Conservation (phyloP, 768 basidiomycete species). For the Lactarius deliciosus region DNA sequence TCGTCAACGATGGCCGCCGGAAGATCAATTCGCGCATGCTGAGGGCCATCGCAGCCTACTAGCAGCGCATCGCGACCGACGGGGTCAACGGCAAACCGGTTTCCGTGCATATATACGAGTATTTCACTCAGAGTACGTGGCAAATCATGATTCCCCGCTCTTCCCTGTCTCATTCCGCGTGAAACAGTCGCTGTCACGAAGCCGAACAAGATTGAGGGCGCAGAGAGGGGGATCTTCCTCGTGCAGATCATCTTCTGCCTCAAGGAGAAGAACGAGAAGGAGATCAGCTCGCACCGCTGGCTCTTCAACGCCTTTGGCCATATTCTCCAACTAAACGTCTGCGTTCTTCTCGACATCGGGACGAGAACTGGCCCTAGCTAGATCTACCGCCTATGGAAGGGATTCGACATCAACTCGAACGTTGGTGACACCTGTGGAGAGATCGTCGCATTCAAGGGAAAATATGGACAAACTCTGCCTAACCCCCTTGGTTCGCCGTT, state of each 20-base stretch:
- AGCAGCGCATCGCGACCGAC: slow-evolving; percentile 89
- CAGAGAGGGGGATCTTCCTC: slow-evolving; percentile 78
- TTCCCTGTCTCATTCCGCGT: not conserved
- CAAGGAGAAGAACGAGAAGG: slow-evolving; percentile 92
- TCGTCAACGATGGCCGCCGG: slow-evolving; percentile 80
- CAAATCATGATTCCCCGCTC: not conserved
- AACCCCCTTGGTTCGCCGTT: too few species aligned
- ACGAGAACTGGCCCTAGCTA: slow-evolving; percentile 83
- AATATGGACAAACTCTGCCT: too few species aligned
- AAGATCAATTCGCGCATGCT: slow-evolving; percentile 85
- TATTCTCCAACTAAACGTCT: slow-evolving; percentile 83
- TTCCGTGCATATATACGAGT: slow-evolving; percentile 88
- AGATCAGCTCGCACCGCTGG: slow-evolving; percentile 94
- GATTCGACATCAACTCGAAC: slow-evolving; percentile 42
- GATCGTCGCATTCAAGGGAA: too few species aligned
- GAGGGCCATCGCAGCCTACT: slow-evolving; percentile 84
- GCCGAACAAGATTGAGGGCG: slow-evolving; percentile 76
- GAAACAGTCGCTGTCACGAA: slow-evolving; percentile 76
- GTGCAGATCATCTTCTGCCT: slow-evolving; percentile 92
- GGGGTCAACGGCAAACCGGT: slow-evolving; percentile 80
- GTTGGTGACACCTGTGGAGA: slow-evolving; percentile 37
- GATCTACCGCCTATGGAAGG: slow-evolving; percentile 94
- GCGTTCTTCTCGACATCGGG: slow-evolving; percentile 86
- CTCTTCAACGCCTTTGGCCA: slow-evolving; percentile 91
- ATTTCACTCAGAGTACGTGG: slow-evolving; percentile 82